Evolutionary conservation across 176 grass and related monocot species (phyloP), one percentile per base, ranked within the genome.

Genomic region (Puccinellia tenuiflora): DNA sequence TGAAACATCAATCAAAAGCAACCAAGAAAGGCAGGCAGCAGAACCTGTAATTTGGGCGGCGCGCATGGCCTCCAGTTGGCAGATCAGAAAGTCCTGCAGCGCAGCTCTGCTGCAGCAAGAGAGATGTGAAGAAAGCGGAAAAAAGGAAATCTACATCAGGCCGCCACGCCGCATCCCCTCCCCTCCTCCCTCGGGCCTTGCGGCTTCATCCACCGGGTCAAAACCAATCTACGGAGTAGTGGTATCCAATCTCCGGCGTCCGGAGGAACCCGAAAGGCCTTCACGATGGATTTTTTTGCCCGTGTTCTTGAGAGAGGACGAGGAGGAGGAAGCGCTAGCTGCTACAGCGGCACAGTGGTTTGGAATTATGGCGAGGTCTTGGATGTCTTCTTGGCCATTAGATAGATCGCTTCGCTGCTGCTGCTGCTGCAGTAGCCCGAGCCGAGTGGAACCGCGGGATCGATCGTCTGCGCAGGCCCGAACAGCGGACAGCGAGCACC

Each of bases 61-160:
- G 66, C 12, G 28, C 83, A 86, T 73, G 78, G 77, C 71, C 45
- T 71, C 78, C 83, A 43, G 52, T 14, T 31, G 88, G 75, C 67
- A 50, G 59, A 87, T 90, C 84, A 64, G 47, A 75, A 50, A 50
- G 40, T 33, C 17, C 51, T 38, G 67, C 42, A 9, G 16, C 51
- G n/a, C n/a, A 46, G 43, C 68, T 51, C 51, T 21, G 51, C 70
- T n/a, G n/a, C n/a, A n/a, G n/a, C n/a, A n/a, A n/a, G 9, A 73
- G 65, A 63, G 78, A 86, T 50, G 61, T 9, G 17, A 24, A 9
- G 22, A 68, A 8, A 20, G 16, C 40, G 37, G 18, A 38, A 31
- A 9, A 42, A 9, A 16, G 48, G 57, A 48, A 79, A 86, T 87
- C 88, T 87, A 90, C 88, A 90, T 90, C 75, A 86, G 79, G 55